Evolutionary conservation across 1,284 basidiomycete species (phyloP).

Genomic region (Leccinum pachyderme): DNA sequence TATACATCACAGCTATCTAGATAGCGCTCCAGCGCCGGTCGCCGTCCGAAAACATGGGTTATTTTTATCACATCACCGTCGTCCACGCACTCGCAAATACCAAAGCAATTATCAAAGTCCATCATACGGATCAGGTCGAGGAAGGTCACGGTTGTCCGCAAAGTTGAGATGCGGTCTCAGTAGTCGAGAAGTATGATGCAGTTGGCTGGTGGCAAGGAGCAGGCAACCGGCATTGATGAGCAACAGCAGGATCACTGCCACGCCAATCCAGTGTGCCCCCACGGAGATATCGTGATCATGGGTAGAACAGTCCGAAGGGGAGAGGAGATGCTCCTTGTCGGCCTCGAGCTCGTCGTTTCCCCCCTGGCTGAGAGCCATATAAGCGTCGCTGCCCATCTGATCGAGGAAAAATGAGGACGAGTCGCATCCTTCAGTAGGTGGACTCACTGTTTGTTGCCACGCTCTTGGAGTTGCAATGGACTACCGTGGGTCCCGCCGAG

Average conservation of each 20-base stretch:
- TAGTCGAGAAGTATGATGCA: conserved; percentile 17
- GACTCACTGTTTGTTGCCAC: conserved; percentile 3
- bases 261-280: conserved; percentile 13
- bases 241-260: conserved; percentile 22
- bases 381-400: conserved; percentile 18
- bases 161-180: conserved; percentile 20
- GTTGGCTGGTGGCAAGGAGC: conserved; percentile 15
- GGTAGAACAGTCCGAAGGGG: background rate
- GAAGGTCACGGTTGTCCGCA: conserved; percentile 26
- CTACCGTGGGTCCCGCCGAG: background rate
- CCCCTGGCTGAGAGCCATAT: conserved; percentile 11
- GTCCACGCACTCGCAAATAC: background rate
- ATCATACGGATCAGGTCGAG: conserved; percentile 30
- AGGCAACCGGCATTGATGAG: conserved; percentile 24
- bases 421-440: background rate
- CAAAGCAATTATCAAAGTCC: conserved; percentile 21
- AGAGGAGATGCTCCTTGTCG: conserved; percentile 18
- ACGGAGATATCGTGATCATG: background rate
- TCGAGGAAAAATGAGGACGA: conserved; percentile 7
- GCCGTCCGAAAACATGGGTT: background rate
- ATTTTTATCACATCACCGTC: background rate
- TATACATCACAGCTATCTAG: background rate
- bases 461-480: background rate
- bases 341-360: conserved; percentile 15
- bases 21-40: background rate